phyloP scores from a whole-genome alignment of 2,329 filamentous ascomycete species.

The Chrysosporium queenslandicum region DNA sequence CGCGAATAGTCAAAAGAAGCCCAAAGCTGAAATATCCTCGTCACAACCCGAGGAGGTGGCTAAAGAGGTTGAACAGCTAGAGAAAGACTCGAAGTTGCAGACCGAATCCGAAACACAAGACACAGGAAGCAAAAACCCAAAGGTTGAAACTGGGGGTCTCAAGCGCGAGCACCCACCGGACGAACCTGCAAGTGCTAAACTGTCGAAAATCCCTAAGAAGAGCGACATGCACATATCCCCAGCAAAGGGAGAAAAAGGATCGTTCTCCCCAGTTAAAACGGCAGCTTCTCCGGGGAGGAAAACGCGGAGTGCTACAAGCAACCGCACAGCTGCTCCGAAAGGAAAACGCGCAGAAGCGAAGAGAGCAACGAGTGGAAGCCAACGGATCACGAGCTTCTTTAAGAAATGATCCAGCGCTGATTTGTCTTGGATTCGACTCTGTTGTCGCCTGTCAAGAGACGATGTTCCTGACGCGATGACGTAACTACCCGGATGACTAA shows the following conservation, averaged over 20 bases:
- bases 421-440: too few relatives aligned
- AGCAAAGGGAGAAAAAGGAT: not conserved
- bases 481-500: not conserved
- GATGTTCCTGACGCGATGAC: not conserved
- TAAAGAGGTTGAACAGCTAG: not conserved
- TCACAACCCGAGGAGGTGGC: conserved; percentile 13
- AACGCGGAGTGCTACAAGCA: conserved; percentile 49
- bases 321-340: conserved; percentile 34
- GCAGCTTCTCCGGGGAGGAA: conserved; percentile 30
- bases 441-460: too few relatives aligned
- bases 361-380: conserved; percentile 41
- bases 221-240: not conserved
- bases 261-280: conserved; percentile 17
- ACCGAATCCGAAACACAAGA: conserved; percentile 30
- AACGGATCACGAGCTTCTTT: conserved; percentile 44
- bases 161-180: conserved; percentile 13
- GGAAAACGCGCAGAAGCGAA: conserved; percentile 35
- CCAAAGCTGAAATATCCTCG: conserved; percentile 17
- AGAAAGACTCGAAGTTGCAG: not conserved
- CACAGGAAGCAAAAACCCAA: not conserved
- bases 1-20: conserved; percentile 43
- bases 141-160: conserved; percentile 5
- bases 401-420: conserved; percentile 25
- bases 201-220: conserved; percentile 11
- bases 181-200: conserved; percentile 32